Base-by-base conservation (phyloP, 2,329 filamentous ascomycete genomes). In the Helotiales sp. region DNA sequence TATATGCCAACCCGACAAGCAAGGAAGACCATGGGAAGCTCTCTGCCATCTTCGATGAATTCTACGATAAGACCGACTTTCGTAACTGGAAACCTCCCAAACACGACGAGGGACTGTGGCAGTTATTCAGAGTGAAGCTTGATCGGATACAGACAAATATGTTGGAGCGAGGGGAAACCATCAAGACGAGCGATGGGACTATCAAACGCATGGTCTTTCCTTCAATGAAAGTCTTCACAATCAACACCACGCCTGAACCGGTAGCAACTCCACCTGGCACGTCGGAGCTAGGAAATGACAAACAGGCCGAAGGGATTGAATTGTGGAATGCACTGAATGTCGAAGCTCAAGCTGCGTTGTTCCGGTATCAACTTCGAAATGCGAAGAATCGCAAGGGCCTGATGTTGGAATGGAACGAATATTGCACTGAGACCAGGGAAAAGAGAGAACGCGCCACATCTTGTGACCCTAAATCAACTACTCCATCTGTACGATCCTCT, bases 331-430 rank as follows among this genome's bases (percentile, higher is more conserved):
- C 22, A 10, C n/a, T 61, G 5, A 45, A 61, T 49, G 40, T 30
- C 10, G 59, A 61, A 20, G 45, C 43, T 2, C 59, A 61, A 24
- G 10, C 28, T 32, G 43, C 17, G 17, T 15, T 61, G 11, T 61
- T 61, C 45, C 26, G 45, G 28, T 28, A 34, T 1, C 59, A 61
- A 24, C 28, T 61, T 17, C 40, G 59, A 24, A 61, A 13, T 49
- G 59, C 59, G 20, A 61, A 61, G 43, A 61, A 50, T 37, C 24
- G 28, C 6, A 61, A 50, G 20, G 28, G 24, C 8, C 28, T 61
- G 5, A 61, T 50, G 43, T 26, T 61, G 30, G 59, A 49, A 26
- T 61, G 59, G 59, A 61, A 61, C n/a, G 43, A 49, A 32, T 49
- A 49, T n/a, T 49, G 40, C n/a, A 28, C 2, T 24, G 59, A 52